These are phyloP conservation scores for Bathelium albidoporum DNA, from an alignment of 495 filamentous ascomycete genomes.

Conservation along the genomic window DNA sequence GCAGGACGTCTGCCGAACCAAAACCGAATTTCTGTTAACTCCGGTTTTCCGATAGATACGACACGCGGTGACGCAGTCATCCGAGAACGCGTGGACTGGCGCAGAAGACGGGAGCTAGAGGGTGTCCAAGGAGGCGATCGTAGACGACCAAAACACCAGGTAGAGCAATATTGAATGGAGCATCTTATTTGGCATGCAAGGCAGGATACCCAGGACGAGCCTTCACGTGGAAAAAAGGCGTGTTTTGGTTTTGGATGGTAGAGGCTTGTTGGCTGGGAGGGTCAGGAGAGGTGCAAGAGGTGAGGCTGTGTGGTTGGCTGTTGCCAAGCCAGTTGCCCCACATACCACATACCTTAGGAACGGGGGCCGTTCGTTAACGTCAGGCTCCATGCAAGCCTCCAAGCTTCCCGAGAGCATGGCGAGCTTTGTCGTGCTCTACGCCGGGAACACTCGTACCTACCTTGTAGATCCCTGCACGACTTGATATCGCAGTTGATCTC, in stretches of 20 bases:
- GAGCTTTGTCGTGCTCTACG: neutral
- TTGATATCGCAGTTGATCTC: neutral
- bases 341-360: too few species aligned
- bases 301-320: neutral
- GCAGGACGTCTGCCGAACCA: neutral
- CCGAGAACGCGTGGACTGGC: neutral
- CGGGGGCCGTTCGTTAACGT: neutral
- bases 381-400: neutral
- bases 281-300: neutral
- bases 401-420: too few species aligned
- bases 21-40: neutral
- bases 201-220: too few species aligned
- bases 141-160: neutral
- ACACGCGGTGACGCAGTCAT: constrained; percentile 1
- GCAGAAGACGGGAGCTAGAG: neutral
- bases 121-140: neutral
- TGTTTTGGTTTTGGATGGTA: too few species aligned
- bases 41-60: neutral
- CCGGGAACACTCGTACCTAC: neutral
- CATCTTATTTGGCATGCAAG: too few species aligned
- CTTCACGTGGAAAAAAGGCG: too few species aligned
- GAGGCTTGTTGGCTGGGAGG: neutral
- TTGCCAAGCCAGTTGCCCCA: neutral
- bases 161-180: too few species aligned
- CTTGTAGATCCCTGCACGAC: neutral